Conservation (phyloP, 495 filamentous ascomycete genomes). For the Xanthoparmelia taractica region DNA sequence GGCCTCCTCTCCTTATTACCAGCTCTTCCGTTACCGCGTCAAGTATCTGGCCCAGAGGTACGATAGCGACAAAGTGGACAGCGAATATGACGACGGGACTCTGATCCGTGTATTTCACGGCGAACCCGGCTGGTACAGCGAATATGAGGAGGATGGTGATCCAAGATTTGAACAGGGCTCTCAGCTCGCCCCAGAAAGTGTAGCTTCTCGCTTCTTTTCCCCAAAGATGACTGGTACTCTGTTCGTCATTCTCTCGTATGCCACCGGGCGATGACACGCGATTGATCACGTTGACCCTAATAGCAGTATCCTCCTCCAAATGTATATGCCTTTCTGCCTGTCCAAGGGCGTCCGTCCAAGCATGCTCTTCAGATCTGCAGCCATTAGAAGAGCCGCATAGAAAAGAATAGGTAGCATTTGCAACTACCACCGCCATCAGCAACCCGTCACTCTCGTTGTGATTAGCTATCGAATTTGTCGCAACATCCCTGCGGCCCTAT, state of each 20-base stretch:
- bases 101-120: conserved; percentile 19
- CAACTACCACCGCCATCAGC: too few species aligned
- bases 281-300: neutral
- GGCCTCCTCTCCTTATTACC: conserved; percentile 3
- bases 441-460: too few species aligned
- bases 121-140: conserved; percentile 20
- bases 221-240: neutral
- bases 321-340: neutral
- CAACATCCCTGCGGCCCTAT: too few species aligned
- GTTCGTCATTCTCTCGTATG: neutral
- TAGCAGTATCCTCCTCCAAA: neutral
- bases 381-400: too few species aligned
- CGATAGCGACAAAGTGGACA: conserved; percentile 23
- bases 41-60: conserved; percentile 11
- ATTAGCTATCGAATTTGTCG: too few species aligned
- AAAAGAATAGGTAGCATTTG: too few species aligned
- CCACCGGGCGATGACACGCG: neutral
- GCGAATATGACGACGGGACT: conserved; percentile 12
- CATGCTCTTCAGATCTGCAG: too few species aligned
- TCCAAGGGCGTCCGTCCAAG: neutral
- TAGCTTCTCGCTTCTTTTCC: neutral
- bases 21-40: conserved; percentile 12
- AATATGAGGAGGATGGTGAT: neutral
- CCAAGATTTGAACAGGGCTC: neutral
- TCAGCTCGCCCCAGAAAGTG: neutral